These are phyloP conservation scores for Vitis cinerea DNA, from an alignment of 164 flowering plant species.

Conservation along the genomic window DNA sequence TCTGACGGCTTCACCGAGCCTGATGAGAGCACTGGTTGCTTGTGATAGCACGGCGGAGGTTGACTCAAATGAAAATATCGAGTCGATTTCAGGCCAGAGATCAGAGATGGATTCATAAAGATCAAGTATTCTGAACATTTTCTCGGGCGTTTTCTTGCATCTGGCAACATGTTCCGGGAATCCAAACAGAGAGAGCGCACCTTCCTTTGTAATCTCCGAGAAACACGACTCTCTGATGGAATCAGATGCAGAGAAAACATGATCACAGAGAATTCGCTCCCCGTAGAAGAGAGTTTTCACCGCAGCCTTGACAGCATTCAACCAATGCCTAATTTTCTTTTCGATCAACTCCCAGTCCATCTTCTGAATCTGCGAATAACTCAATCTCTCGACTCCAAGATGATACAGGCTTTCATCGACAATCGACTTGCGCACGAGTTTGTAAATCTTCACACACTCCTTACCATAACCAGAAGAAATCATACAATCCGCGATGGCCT, in stretches of 20 bases:
- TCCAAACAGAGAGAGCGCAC: conserved; percentile 36
- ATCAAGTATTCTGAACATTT: conserved; percentile 56
- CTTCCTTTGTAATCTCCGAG: conserved; percentile 42
- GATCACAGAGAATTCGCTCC: conserved; percentile 66
- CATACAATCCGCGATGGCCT: conserved; percentile 72
- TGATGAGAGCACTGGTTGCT: conserved; percentile 39
- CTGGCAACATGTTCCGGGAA: conserved; percentile 57
- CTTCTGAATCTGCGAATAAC: conserved; percentile 37
- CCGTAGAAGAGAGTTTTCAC: conserved; percentile 56
- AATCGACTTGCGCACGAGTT: conserved; percentile 54
- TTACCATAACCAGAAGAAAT: conserved; percentile 64
- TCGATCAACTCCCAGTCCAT: conserved; percentile 64
- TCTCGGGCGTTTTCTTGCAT: conserved; percentile 58
- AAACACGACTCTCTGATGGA: conserved; percentile 52
- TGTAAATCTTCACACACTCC: conserved; percentile 69
- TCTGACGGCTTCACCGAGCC: conserved; percentile 55
- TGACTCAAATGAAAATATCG: conserved; percentile 57
- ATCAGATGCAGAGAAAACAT: conserved; percentile 53
- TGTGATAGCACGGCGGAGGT: conserved; percentile 38
- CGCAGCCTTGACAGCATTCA: conserved; percentile 43
- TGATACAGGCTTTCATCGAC: conserved; percentile 62
- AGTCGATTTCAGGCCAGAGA: conserved; percentile 56
- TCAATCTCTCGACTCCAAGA: conserved; percentile 45
- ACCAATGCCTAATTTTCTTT: conserved; percentile 54
- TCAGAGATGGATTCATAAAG: conserved; percentile 54